A percentile compares a stretch with the other conserved stretches of the same genome.
These are phyloP conservation scores for Pythium vanterpoolii DNA, from an alignment of 352 stramenopile genomes.

Conservation along the genomic window DNA sequence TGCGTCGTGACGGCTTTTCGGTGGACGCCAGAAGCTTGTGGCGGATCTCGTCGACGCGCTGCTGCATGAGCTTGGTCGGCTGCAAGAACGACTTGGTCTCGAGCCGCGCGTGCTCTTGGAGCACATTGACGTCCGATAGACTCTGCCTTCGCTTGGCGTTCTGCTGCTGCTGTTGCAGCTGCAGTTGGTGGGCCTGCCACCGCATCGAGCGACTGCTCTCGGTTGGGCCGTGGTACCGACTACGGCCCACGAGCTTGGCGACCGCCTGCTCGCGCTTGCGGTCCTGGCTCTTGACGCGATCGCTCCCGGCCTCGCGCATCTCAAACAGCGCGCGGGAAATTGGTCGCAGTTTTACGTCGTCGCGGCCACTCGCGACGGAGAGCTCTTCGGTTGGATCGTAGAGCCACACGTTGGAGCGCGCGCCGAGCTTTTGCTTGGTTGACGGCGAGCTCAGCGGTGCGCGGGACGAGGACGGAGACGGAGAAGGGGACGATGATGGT, in stretches of 20 bases:
- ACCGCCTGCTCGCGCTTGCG: conserved; percentile 54
- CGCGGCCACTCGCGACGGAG: conserved; percentile 13
- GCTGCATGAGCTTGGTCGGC: conserved; percentile 41
- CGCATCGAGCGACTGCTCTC: conserved; percentile 75
- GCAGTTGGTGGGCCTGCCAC: conserved; percentile 70
- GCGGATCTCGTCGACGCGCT: conserved; percentile 17
- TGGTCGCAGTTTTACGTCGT: conserved; percentile 66
- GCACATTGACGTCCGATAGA: background rate
- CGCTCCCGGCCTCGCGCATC: conserved; percentile 56
- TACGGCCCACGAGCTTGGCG: conserved; percentile 53
- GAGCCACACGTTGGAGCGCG: conserved; percentile 53
- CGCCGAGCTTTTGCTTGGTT: conserved; percentile 19
- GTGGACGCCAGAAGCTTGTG: background rate
- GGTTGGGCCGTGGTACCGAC: conserved; percentile 74
- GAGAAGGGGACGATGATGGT: background rate
- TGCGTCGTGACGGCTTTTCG: background rate
- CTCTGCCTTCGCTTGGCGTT: conserved; percentile 24
- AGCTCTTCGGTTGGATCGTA: conserved; percentile 60
- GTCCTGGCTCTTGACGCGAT: conserved; percentile 51
- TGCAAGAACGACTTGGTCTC: conserved; percentile 61
- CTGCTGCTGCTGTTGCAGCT: conserved; percentile 35
- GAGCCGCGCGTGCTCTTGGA: conserved; percentile 29
- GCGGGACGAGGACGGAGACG: background rate
- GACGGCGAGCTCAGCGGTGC: conserved; percentile 27
- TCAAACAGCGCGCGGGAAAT: conserved; percentile 78